Base-by-base conservation (phyloP, 805 yeast species). In the Wickerhamia fluorescens region DNA sequence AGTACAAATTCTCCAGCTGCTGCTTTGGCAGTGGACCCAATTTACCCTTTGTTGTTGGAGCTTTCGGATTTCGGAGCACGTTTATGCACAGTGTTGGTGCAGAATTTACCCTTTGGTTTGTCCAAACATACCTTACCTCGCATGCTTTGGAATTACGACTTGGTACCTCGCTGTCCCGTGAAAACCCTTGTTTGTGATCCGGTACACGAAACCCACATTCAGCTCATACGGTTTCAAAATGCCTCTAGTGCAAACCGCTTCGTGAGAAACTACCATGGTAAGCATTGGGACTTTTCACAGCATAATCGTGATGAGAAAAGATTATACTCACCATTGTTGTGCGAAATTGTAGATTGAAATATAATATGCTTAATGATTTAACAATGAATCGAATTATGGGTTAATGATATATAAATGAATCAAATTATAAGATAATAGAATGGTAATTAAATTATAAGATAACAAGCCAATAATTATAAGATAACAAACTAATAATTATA, bases 221-320 rank as follows among this genome's bases (percentile, higher is more conserved):
- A 42, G 38, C 44, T 73, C 7, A 48, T 73, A 3, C 49, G 60
- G 13, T 79, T 79, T 40, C 57, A 57, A 10, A 59, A 66, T 36
- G 34, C 40, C 2, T 35, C 45, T 3, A 73, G 71, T 33, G 77
- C 84, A 2, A 37, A 35, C 12, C 50, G 74, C 23, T 78, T 78
- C 45, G 69, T 68, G 4, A 48, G 70, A 9, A 66, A 68, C 36
- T 66, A 59, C 41, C 74, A 79, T 45, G 80, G 81, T 2, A 67
- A 52, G 27, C 41, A 40, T 25, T 63, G 68, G 68, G 58, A 53
- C 9, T 33, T 40, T 13, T 39, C 52, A 19, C 43, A 44, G 29
- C 35, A 36, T 18, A 23, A 37, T 3, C 29, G 49, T n/a, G 43
- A 44, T 20, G 56, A 51, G 23, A 47, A 49, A 33, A 38, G 45